Percentiles rank a stretch among this genome's conserved stretches.
phyloP scores from a whole-genome alignment of 305 asterid genomes.

The Solanum hybrid region DNA sequence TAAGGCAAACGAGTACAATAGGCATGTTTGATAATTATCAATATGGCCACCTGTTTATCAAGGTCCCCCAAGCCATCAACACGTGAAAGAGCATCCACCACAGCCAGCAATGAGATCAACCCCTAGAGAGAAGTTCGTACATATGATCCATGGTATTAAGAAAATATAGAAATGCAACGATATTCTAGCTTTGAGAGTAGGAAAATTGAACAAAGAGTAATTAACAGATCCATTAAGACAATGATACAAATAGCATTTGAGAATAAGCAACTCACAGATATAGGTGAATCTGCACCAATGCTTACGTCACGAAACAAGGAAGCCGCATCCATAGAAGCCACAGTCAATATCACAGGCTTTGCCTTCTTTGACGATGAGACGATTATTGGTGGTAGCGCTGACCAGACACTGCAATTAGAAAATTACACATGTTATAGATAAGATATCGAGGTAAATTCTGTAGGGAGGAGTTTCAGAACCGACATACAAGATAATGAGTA shows the following conservation, averaged over 20 bases:
- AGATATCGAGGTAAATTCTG: slow-evolving; percentile 20
- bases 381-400: slow-evolving; percentile 80
- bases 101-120: slow-evolving; percentile 82
- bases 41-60: slow-evolving; percentile 64
- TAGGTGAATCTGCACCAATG: slow-evolving; percentile 92
- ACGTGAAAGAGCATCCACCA: slow-evolving; percentile 80
- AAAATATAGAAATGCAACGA: background rate
- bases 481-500: slow-evolving; percentile 1
- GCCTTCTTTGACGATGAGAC: slow-evolving; percentile 34
- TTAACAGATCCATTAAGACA: background rate
- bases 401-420: slow-evolving; percentile 98
- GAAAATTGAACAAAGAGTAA: background rate
- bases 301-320: slow-evolving; percentile 92
- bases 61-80: slow-evolving; percentile 52
- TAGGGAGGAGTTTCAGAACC: slow-evolving; percentile 10
- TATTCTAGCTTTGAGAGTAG: background rate
- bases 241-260: slow-evolving; percentile 9
- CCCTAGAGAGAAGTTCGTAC: slow-evolving; percentile 43
- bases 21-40: background rate
- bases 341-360: slow-evolving; percentile 59
- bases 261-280: slow-evolving; percentile 62
- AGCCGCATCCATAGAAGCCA: slow-evolving; percentile 93
- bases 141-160: slow-evolving; percentile 2
- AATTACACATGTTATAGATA: slow-evolving; percentile 32
- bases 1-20: background rate